These are phyloP conservation scores for Datisca glomerata DNA, from an alignment of 306 rosid genomes.

Conservation along the genomic window DNA sequence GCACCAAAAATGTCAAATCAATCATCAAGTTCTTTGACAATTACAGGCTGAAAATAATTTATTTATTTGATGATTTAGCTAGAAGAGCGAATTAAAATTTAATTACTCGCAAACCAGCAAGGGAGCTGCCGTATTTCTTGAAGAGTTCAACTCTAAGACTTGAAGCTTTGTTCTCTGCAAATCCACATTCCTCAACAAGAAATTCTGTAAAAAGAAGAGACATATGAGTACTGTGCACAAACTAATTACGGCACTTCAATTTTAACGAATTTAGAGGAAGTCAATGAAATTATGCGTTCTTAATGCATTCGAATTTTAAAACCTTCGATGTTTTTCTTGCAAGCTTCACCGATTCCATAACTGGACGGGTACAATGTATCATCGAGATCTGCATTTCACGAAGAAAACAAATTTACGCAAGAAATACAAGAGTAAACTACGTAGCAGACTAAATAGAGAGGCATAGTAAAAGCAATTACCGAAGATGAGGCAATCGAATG, in stretches of 20 bases:
- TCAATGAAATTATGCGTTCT: not conserved
- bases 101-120: constrained; percentile 70
- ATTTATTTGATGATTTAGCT: no score
- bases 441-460: not conserved
- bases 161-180: constrained; percentile 40
- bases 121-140: constrained; percentile 82
- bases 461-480: constrained; percentile 18
- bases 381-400: constrained; percentile 46
- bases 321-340: constrained; percentile 74
- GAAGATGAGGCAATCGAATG: constrained; percentile 28
- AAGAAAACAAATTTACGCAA: not conserved
- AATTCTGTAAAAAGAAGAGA: constrained; percentile 23
- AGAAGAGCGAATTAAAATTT: not conserved
- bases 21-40: no score
- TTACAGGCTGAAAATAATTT: no score
- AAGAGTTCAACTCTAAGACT: constrained; percentile 62
- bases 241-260: no score
- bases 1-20: no score
- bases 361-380: constrained; percentile 64
- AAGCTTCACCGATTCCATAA: constrained; percentile 38
- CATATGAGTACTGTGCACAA: no score
- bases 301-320: not conserved
- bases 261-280: no score
- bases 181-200: constrained; percentile 57
- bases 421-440: not conserved